phyloP scores from a whole-genome alignment of 1,139 yeast species.

The Pichia terricola region DNA sequence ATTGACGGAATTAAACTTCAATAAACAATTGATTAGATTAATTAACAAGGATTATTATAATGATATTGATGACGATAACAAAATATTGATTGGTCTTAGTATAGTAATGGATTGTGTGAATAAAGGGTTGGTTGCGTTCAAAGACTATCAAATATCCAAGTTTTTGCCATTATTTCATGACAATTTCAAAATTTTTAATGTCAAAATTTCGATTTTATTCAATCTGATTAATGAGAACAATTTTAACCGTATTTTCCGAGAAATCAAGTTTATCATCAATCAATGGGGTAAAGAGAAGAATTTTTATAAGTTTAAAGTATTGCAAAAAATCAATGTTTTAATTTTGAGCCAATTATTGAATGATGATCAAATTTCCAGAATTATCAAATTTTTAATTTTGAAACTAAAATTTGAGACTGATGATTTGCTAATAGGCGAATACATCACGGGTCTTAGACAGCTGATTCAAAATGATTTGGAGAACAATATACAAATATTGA shows the following conservation, averaged over 20 bases:
- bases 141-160: constrained; percentile 24
- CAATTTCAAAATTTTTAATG: constrained; percentile 32
- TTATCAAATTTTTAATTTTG: constrained; percentile 15
- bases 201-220: constrained; percentile 60
- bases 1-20: constrained; percentile 9
- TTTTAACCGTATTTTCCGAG: constrained; percentile 46
- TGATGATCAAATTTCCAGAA: constrained; percentile 22
- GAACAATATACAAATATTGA: constrained; percentile 32
- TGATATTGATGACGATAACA: constrained; percentile 4
- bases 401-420: constrained; percentile 16
- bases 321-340: constrained; percentile 47
- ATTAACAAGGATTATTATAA: constrained; percentile 5
- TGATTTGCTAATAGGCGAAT: constrained; percentile 21
- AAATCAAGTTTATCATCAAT: constrained; percentile 55
- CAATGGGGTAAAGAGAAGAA: constrained; percentile 25
- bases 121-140: constrained; percentile 9
- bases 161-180: constrained; percentile 61
- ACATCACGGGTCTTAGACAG: constrained; percentile 40
- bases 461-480: constrained; percentile 57
- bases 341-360: constrained; percentile 25
- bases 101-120: constrained; percentile 14
- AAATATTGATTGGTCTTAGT: constrained; percentile 10
- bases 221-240: constrained; percentile 44
- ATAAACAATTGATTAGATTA: constrained; percentile 13
- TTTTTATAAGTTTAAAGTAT: constrained; percentile 40